Conservation (phyloP, 768 basidiomycete genomes). For the Podaxis sp. region DNA sequence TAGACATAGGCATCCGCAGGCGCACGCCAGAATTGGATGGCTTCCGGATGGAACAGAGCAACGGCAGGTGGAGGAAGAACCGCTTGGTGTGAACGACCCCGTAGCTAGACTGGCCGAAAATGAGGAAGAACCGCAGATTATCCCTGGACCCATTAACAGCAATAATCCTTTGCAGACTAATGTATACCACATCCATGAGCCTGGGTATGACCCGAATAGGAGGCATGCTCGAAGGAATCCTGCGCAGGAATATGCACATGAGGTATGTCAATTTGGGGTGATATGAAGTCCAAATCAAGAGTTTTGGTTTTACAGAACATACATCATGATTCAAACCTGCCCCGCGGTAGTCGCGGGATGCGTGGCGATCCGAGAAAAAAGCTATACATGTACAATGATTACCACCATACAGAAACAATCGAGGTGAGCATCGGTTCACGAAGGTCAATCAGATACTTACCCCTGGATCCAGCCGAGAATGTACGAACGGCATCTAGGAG, state of each 20-base stretch:
- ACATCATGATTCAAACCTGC: neutral
- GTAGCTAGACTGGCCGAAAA: neutral
- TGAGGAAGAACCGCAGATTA: slow-evolving; percentile 7
- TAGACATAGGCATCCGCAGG: neutral
- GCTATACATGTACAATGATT: slow-evolving; percentile 10
- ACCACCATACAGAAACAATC: slow-evolving; percentile 20
- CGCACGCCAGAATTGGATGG: slow-evolving; percentile 7
- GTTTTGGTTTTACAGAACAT: neutral
- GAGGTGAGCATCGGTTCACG: slow-evolving; percentile 12
- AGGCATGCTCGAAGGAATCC: neutral
- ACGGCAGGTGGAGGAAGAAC: neutral
- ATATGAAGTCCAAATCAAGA: neutral
- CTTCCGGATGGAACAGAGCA: neutral
- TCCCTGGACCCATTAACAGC: slow-evolving; percentile 6
- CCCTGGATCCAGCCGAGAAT: slow-evolving; percentile 11
- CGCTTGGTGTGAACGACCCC: neutral
- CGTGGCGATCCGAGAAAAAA: slow-evolving; percentile 4
- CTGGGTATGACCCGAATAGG: slow-evolving; percentile 1
- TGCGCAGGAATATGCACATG: neutral
- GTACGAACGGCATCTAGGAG: slow-evolving; percentile 14
- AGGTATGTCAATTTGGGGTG: neutral
- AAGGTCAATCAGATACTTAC: neutral
- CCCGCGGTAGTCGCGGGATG: neutral
- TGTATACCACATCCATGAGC: slow-evolving; percentile 4
- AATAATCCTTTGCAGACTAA: slow-evolving; percentile 6